Percentiles rank a stretch among this genome's conserved stretches.
Evolutionary conservation across 495 filamentous ascomycete species (phyloP).

Genomic region (Hypoxylon subgilvum): DNA sequence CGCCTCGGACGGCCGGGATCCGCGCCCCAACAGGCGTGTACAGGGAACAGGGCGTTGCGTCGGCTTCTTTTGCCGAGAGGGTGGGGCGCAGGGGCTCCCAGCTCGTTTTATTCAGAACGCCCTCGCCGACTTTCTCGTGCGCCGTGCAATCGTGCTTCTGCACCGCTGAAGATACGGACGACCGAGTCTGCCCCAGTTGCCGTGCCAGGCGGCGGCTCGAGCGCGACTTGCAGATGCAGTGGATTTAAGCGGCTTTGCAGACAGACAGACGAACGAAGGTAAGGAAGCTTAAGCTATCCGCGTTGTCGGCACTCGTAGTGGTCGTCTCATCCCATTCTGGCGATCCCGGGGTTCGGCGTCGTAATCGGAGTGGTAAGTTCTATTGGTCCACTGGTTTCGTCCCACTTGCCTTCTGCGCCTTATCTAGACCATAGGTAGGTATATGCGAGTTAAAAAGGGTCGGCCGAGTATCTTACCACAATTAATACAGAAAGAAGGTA

Average conservation of each 20-base stretch:
- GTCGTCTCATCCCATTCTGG: too few relatives aligned
- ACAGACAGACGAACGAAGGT: too few relatives aligned
- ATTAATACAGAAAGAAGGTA: too few relatives aligned
- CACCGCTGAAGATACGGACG: not conserved
- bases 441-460: too few relatives aligned
- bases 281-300: not conserved
- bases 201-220: conserved; percentile 10
- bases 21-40: not conserved
- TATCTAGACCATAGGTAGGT: too few relatives aligned
- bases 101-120: conserved; percentile 22
- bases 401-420: too few relatives aligned
- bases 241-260: conserved; percentile 11
- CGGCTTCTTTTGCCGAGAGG: not conserved
- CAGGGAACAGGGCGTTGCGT: conserved; percentile 19
- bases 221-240: conserved; percentile 9
- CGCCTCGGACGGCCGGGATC: not conserved
- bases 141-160: conserved; percentile 30
- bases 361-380: too few relatives aligned
- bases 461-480: too few relatives aligned
- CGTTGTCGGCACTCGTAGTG: too few relatives aligned
- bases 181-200: conserved; percentile 20
- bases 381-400: too few relatives aligned
- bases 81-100: not conserved
- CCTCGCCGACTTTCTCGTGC: conserved; percentile 17
- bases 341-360: too few relatives aligned